A percentile compares a stretch with the other conserved stretches of the same genome.
These are phyloP conservation scores for Pleurotus citrinopileatus DNA, from an alignment of 768 basidiomycete species.

Conservation along the genomic window DNA sequence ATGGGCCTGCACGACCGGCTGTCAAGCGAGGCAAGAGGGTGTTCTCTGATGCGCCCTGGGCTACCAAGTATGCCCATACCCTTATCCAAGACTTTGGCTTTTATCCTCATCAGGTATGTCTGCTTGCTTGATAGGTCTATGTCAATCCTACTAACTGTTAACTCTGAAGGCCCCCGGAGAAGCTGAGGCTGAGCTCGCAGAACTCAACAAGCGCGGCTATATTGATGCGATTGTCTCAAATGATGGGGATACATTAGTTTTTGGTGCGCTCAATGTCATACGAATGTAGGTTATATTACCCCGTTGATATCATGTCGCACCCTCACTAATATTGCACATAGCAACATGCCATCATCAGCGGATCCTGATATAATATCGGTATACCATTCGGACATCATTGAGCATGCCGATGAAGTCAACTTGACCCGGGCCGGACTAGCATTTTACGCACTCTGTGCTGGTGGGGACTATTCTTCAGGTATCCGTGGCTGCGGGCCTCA, in stretches of 20 bases:
- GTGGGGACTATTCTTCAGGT: not conserved
- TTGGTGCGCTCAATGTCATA: constrained; percentile 39
- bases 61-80: constrained; percentile 21
- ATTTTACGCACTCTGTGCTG: too few species aligned
- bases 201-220: constrained; percentile 34
- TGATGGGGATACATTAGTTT: constrained; percentile 47
- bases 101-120: constrained; percentile 24
- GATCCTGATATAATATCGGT: too few species aligned
- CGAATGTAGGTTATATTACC: constrained; percentile 39
- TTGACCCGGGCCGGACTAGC: too few species aligned
- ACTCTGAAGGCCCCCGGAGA: constrained; percentile 44
- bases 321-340: constrained; percentile 13
- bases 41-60: constrained; percentile 22
- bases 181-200: constrained; percentile 52
- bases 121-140: not conserved
- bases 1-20: constrained; percentile 39
- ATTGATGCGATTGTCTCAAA: constrained; percentile 50
- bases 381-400: too few species aligned
- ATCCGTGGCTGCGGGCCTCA: constrained; percentile 15
- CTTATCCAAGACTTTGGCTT: constrained; percentile 46
- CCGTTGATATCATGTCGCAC: constrained; percentile 24
- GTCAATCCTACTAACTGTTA: too few species aligned
- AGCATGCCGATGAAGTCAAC: too few species aligned
- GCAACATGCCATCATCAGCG: too few species aligned
- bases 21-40: constrained; percentile 35